phyloP scores from a whole-genome alignment of 2,329 filamentous ascomycete species.

The Nemania sp. region DNA sequence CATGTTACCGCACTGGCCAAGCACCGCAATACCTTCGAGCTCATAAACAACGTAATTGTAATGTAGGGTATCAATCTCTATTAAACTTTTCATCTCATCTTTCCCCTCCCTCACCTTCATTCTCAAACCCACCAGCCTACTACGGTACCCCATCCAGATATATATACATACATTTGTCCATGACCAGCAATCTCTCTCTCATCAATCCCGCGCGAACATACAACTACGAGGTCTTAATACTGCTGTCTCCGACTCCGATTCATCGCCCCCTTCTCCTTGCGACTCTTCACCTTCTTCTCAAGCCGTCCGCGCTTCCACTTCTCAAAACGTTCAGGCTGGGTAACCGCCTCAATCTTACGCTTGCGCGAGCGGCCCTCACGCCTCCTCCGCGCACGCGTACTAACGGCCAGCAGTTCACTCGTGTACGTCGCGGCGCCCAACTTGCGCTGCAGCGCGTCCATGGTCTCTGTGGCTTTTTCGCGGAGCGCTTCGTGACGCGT shows the following conservation, averaged over 20 bases:
- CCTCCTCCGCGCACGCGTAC: slow-evolving; percentile 70
- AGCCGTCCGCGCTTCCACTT: slow-evolving; percentile 80
- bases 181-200: too few relatives aligned
- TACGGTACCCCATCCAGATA: too few relatives aligned
- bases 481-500: slow-evolving; percentile 71
- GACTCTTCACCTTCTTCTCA: slow-evolving; percentile 80
- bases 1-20: too few relatives aligned
- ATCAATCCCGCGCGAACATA: too few relatives aligned
- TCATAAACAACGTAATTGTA: too few relatives aligned
- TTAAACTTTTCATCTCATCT: neutral
- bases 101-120: neutral
- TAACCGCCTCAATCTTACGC: slow-evolving; percentile 85
- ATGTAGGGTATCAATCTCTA: neutral
- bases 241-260: slow-evolving; percentile 72
- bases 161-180: too few relatives aligned
- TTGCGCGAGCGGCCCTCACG: slow-evolving; percentile 78
- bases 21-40: too few relatives aligned
- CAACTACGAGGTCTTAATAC: slow-evolving; percentile 59
- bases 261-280: slow-evolving; percentile 76
- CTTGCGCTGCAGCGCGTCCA: slow-evolving; percentile 82
- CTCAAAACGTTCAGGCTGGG: slow-evolving; percentile 76
- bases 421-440: slow-evolving; percentile 81
- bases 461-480: slow-evolving; percentile 72
- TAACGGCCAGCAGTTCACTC: slow-evolving; percentile 70
- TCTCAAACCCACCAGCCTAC: too few relatives aligned